phyloP scores from a whole-genome alignment of 139 green algal species.

The Pleodorina starrii region DNA sequence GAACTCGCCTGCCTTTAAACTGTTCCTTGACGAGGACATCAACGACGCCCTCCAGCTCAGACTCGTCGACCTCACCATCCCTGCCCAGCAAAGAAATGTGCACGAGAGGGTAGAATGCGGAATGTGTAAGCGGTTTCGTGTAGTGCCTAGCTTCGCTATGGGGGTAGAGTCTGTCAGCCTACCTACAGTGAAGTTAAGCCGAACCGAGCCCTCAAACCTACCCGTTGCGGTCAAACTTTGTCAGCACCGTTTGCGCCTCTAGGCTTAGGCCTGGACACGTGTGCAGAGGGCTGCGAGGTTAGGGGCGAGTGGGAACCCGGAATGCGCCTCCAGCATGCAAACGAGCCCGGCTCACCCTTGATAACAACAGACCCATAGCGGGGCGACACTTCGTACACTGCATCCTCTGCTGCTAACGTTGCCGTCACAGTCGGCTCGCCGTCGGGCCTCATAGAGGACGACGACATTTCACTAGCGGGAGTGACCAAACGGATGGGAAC shows the following conservation, averaged over 20 bases:
- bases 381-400: background rate
- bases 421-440: background rate
- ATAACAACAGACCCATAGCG: constrained; percentile 5
- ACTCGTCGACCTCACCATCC: constrained; percentile 14
- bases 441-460: background rate
- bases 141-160: too few relatives aligned
- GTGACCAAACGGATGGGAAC: too few relatives aligned
- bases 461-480: background rate
- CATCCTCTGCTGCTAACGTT: background rate
- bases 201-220: background rate
- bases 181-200: background rate
- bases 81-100: background rate
- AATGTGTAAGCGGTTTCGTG: too few relatives aligned
- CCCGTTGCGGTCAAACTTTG: constrained; percentile 31
- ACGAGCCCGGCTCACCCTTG: constrained; percentile 1
- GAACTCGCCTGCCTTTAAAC: constrained; percentile 17
- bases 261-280: background rate
- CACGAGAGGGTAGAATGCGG: too few relatives aligned
- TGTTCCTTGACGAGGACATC: constrained; percentile 14
- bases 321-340: constrained; percentile 2
- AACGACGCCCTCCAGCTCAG: constrained; percentile 21
- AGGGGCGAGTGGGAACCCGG: background rate
- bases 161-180: background rate
- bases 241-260: background rate
- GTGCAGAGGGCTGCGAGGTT: background rate